Base-by-base conservation (phyloP, 108 stramenopile species). In the Hondaea fermentalgiana region DNA sequence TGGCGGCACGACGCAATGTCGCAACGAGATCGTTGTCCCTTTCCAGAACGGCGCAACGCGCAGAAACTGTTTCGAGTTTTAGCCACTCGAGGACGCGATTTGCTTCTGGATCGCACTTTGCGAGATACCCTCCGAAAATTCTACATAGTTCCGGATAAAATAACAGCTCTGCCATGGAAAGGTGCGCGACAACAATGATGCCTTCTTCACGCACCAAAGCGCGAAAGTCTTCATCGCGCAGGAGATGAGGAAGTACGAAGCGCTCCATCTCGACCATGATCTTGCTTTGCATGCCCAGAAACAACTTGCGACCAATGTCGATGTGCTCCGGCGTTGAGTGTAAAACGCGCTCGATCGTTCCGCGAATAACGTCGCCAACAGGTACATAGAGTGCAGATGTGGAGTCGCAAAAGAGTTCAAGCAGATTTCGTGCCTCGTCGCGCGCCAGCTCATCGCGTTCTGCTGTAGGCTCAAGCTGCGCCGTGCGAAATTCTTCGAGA, bases 261-360 rank as follows among this genome's bases (percentile, higher is more conserved):
- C 76, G 45, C 76, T 83, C 76, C 45, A 83, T 47, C 76, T 83
- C 76, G 6, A 83, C 76, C 76, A 83, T 83, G 28, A 83, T 83
- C 51, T 83, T 83, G 45, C 49, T 28, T 45, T 83, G 76, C 51
- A 83, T 47, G 49, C 49, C 49, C 1, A 53, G 76, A 23, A 83
- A 83, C 10, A 83, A 16, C 51, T 53, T 83, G n/a, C 76, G 45
- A 3, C 76, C 76, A 23, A 53, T 83, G 76, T 83, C 76, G 3
- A 83, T 53, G 51, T 83, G 76, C 0, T 83, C 76, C 51, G 76
- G 76, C 25, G 76, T 83, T 6, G 49, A 83, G 12, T 12, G 6
- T 12, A 83, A 23, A 12, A 53, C 76, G 16, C 51, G 19, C n/a
- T 83, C 49, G 4, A 83, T 83, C 25, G 49, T 83, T 12, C 10